A percentile compares a stretch with the other conserved stretches of the same genome.
phyloP scores from a whole-genome alignment of 139 green algal genomes.

The Tetraselmis chui region DNA sequence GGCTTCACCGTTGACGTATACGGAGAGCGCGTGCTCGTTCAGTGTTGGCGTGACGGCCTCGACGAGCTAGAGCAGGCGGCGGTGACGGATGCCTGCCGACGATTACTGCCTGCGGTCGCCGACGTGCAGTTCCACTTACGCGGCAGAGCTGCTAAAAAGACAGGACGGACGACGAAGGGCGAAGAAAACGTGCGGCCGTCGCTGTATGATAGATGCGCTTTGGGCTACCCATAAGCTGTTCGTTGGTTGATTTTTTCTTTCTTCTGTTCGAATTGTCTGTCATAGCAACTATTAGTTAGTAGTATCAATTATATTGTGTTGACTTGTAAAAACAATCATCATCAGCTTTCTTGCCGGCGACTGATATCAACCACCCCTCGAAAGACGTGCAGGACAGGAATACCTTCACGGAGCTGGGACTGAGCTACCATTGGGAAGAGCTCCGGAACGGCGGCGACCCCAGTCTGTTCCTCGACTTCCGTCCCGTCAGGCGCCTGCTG shows the following conservation, averaged over 20 bases:
- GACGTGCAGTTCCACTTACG: background rate
- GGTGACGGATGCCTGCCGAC: background rate
- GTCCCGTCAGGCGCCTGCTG: background rate
- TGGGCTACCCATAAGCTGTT: too few species aligned
- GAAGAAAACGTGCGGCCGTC: too few species aligned
- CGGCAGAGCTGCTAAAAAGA: background rate
- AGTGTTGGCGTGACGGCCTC: background rate
- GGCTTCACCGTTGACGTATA: background rate
- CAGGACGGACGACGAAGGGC: background rate
- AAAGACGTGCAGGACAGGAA: background rate
- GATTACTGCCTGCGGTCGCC: background rate
- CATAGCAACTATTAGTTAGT: too few species aligned
- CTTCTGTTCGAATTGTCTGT: too few species aligned
- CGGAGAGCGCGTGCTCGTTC: background rate
- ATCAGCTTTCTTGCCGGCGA: background rate
- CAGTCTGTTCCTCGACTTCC: constrained; percentile 17
- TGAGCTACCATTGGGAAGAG: background rate
- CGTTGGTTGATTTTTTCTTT: too few species aligned
- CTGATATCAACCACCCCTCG: background rate
- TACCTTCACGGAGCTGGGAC: constrained; percentile 7
- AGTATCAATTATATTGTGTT: too few species aligned
- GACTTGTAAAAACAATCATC: background rate
- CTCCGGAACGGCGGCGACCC: constrained; percentile 3
- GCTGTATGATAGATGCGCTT: too few species aligned
- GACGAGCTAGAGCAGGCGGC: background rate